A percentile compares a stretch with the other conserved stretches of the same genome.
phyloP scores from a whole-genome alignment of 768 basidiomycete species.

The Collybia sordida region DNA sequence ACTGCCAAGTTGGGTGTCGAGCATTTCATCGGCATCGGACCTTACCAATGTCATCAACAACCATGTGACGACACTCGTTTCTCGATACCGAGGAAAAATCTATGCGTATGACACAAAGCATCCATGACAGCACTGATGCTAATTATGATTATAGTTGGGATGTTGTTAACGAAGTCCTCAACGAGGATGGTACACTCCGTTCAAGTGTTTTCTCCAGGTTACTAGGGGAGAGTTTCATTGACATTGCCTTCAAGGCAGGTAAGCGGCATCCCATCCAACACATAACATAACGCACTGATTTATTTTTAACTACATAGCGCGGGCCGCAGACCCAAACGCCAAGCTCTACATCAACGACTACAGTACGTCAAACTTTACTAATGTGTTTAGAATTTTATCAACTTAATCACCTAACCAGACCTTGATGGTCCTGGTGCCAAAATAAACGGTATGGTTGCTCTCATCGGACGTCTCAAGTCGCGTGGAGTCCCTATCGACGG shows the following conservation, averaged over 20 bases:
- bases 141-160: neutral
- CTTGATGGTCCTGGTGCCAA: constrained; percentile 47
- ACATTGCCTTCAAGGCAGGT: no score
- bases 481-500: constrained; percentile 57
- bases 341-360: constrained; percentile 49
- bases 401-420: constrained; percentile 37
- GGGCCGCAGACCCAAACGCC: constrained; percentile 51
- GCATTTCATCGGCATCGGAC: neutral
- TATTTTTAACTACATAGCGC: constrained; percentile 24
- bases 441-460: constrained; percentile 52
- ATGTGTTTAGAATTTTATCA: neutral
- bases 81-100: constrained; percentile 29
- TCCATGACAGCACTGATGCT: neutral
- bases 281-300: no score
- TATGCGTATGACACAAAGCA: neutral
- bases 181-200: constrained; percentile 33
- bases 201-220: constrained; percentile 30
- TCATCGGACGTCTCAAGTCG: constrained; percentile 46
- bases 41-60: constrained; percentile 28
- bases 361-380: no score
- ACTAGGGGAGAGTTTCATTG: constrained; percentile 18
- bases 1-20: constrained; percentile 26
- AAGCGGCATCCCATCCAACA: no score
- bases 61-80: constrained; percentile 30
- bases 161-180: constrained; percentile 26